A percentile compares a stretch with the other conserved stretches of the same genome.
phyloP scores from a whole-genome alignment of 805 yeast species.

The Sugiyamaella qingdaonensis region DNA sequence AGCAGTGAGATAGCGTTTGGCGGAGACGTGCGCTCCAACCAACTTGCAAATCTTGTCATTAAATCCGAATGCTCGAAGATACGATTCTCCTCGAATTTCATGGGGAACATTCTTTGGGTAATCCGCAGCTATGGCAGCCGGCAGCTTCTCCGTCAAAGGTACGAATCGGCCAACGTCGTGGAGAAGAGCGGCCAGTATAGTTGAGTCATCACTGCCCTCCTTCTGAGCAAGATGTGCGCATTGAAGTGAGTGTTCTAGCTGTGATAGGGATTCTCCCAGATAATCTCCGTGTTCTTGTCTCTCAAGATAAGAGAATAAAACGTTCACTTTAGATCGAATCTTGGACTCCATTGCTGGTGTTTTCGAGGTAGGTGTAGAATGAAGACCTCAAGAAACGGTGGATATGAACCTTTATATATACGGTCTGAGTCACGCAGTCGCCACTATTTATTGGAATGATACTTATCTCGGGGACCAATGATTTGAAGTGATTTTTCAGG shows the following conservation, averaged over 20 bases:
- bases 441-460: too few relatives aligned
- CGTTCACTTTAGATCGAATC: conserved; percentile 3
- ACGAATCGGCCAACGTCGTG: conserved; percentile 15
- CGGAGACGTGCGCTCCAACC: conserved; percentile 15
- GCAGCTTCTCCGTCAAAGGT: conserved; percentile 9
- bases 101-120: conserved; percentile 3
- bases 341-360: background rate
- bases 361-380: background rate
- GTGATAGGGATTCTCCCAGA: conserved; percentile 14
- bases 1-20: conserved; percentile 14
- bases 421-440: too few relatives aligned
- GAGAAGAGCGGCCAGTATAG: conserved; percentile 13
- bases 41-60: conserved; percentile 14
- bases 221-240: conserved; percentile 10
- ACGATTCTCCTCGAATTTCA: conserved; percentile 12
- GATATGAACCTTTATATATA: too few relatives aligned
- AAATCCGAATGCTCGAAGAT: conserved; percentile 14
- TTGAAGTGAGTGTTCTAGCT: conserved; percentile 14
- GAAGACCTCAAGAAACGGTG: too few relatives aligned
- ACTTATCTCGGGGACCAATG: too few relatives aligned
- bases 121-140: conserved; percentile 4
- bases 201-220: conserved; percentile 13
- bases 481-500: too few relatives aligned
- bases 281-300: conserved; percentile 14
- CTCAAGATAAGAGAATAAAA: conserved; percentile 7